Conservation (phyloP, 805 yeast genomes). For the Wickerhamomyces xylosicus region DNA sequence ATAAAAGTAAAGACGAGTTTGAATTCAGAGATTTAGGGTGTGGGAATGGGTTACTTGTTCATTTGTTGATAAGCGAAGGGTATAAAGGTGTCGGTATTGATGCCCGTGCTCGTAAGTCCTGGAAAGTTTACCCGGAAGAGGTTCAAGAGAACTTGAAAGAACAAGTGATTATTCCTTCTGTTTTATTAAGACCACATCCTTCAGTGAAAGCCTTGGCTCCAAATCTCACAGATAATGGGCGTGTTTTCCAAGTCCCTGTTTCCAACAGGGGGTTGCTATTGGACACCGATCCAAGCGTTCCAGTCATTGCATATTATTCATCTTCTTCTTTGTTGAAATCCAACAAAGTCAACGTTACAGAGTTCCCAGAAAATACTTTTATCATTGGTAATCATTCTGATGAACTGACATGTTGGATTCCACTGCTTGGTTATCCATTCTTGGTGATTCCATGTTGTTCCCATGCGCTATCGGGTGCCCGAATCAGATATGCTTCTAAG, state of each 20-base stretch:
- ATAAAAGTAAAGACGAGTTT: slow-evolving; percentile 30
- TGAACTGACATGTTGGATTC: slow-evolving; percentile 93
- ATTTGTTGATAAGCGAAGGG: slow-evolving; percentile 71
- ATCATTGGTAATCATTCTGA: slow-evolving; percentile 93
- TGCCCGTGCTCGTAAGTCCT: slow-evolving; percentile 81
- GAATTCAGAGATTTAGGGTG: slow-evolving; percentile 89
- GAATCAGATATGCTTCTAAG: slow-evolving; percentile 50
- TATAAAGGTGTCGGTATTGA: slow-evolving; percentile 78
- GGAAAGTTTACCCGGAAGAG: slow-evolving; percentile 65
- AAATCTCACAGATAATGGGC: slow-evolving; percentile 47
- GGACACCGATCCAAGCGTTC: slow-evolving; percentile 21
- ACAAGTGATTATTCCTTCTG: slow-evolving; percentile 75
- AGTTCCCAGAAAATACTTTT: slow-evolving; percentile 63
- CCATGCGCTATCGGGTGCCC: slow-evolving; percentile 72
- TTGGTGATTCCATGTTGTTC: slow-evolving; percentile 95
- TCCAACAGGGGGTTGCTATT: slow-evolving; percentile 14
- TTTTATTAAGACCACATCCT: slow-evolving; percentile 62
- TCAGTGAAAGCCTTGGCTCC: slow-evolving; percentile 44
- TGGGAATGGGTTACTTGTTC: slow-evolving; percentile 84
- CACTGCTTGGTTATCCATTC: slow-evolving; percentile 76
- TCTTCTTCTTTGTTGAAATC: slow-evolving; percentile 36
- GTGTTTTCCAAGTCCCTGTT: slow-evolving; percentile 38
- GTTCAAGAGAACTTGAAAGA: slow-evolving; percentile 53
- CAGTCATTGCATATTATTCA: slow-evolving; percentile 40
- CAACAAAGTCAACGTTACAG: slow-evolving; percentile 47